Conservation (phyloP, 225 moss, liverwort and hornwort genomes). For the Bryum argenteum region DNA sequence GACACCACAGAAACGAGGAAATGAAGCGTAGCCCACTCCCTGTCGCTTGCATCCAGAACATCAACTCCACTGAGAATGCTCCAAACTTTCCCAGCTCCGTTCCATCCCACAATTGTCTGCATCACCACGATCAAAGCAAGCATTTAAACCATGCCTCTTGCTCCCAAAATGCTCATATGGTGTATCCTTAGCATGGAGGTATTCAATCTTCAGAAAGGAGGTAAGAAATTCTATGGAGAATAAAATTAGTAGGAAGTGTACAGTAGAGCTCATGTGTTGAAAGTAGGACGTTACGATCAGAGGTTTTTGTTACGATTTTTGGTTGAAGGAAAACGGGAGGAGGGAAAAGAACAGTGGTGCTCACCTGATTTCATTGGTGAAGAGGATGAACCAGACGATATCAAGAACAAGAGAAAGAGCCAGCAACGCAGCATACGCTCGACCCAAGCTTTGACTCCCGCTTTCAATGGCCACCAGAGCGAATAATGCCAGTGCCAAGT, state of each 20-base stretch:
- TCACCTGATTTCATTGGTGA: slow-evolving; percentile 78
- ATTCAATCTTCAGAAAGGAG: too few relatives aligned
- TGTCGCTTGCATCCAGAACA: slow-evolving; percentile 89
- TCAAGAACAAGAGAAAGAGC: slow-evolving; percentile 76
- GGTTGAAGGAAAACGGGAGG: too few relatives aligned
- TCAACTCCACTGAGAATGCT: slow-evolving; percentile 66
- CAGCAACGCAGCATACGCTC: slow-evolving; percentile 80
- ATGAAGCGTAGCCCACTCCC: slow-evolving; percentile 71
- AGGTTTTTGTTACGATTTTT: too few relatives aligned
- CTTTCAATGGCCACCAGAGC: slow-evolving; percentile 96
- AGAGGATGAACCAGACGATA: slow-evolving; percentile 85
- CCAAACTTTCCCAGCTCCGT: slow-evolving; percentile 56
- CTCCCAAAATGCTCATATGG: too few relatives aligned
- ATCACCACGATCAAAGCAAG: too few relatives aligned
- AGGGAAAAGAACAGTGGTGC: not conserved
- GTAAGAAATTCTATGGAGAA: too few relatives aligned
- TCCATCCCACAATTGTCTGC: slow-evolving; percentile 57
- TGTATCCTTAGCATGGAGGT: too few relatives aligned
- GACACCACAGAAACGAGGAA: slow-evolving; percentile 84
- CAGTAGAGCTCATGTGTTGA: too few relatives aligned
- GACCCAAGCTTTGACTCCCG: slow-evolving; percentile 83
- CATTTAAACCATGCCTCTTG: too few relatives aligned
- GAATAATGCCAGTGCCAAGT: slow-evolving; percentile 92
- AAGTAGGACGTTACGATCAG: too few relatives aligned
- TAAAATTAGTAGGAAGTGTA: too few relatives aligned